Evolutionary conservation across 495 filamentous ascomycete genomes (phyloP).

Genomic region (Hyphodiscus hymeniophilus): DNA sequence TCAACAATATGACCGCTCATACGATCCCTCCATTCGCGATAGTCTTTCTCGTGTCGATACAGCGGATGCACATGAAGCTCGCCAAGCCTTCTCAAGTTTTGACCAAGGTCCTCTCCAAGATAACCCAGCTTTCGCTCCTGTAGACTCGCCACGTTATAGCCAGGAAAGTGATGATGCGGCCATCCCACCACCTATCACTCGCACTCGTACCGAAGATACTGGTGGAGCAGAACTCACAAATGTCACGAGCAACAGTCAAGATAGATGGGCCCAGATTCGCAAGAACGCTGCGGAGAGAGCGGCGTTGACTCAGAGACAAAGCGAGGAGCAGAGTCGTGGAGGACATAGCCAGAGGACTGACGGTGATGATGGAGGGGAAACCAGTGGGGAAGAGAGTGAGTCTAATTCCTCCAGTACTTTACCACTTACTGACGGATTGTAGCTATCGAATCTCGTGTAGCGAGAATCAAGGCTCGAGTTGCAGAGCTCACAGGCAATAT

Average conservation of each 20-base stretch:
- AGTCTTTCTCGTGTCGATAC: slow-evolving; percentile 53
- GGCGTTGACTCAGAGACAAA: slow-evolving; percentile 35
- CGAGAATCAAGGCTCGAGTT: slow-evolving; percentile 94
- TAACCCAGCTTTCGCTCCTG: slow-evolving; percentile 75
- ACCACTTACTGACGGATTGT: slow-evolving; percentile 26
- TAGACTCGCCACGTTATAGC: slow-evolving; percentile 45
- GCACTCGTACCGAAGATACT: neutral
- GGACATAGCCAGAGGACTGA: slow-evolving; percentile 46
- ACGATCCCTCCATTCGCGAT: slow-evolving; percentile 46
- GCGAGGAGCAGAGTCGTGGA: slow-evolving; percentile 45
- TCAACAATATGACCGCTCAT: slow-evolving; percentile 28
- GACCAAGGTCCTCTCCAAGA: slow-evolving; percentile 85
- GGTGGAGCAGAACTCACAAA: slow-evolving; percentile 11
- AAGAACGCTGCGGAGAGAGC: slow-evolving; percentile 85
- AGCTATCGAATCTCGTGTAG: slow-evolving; percentile 94
- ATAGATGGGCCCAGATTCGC: slow-evolving; percentile 91
- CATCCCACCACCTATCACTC: slow-evolving; percentile 1
- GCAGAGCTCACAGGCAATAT: slow-evolving; percentile 86
- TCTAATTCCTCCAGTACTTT: slow-evolving; percentile 18
- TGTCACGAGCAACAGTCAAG: slow-evolving; percentile 36
- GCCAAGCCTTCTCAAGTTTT: slow-evolving; percentile 72
- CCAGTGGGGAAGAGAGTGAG: slow-evolving; percentile 94
- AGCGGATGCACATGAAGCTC: slow-evolving; percentile 55
- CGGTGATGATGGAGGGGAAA: slow-evolving; percentile 70
- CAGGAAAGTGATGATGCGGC: slow-evolving; percentile 37